These are phyloP conservation scores for Xylona heveae DNA, from an alignment of 495 filamentous ascomycete species.

Conservation along the genomic window DNA sequence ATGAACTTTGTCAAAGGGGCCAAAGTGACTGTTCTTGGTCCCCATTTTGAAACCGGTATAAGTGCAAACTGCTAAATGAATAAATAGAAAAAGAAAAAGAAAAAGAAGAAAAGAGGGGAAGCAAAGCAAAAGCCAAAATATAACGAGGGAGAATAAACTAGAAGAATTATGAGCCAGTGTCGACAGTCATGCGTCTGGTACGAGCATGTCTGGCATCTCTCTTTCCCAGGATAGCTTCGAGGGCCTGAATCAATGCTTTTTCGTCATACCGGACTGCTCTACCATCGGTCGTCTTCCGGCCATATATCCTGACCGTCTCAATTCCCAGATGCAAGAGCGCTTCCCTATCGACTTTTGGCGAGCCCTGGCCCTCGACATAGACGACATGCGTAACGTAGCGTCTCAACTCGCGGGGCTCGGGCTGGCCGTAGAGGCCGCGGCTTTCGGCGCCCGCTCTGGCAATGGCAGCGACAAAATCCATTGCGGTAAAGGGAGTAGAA, in stretches of 20 bases:
- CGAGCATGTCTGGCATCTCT: conserved; percentile 32
- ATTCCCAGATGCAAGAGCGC: conserved; percentile 47
- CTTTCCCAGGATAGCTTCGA: conserved; percentile 58
- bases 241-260: conserved; percentile 46
- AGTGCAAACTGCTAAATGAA: no score
- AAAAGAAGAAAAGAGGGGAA: no score
- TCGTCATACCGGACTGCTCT: conserved; percentile 54
- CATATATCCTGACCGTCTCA: conserved; percentile 54
- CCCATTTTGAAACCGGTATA: no score
- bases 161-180: no score
- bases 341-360: conserved; percentile 46
- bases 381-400: conserved; percentile 69
- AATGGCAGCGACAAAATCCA: conserved; percentile 63
- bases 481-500: conserved; percentile 35
- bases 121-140: no score
- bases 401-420: conserved; percentile 13
- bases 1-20: no score
- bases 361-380: conserved; percentile 51
- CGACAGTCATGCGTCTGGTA: conserved; percentile 19
- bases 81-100: no score
- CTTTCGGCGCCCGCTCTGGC: conserved; percentile 36
- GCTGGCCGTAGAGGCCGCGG: conserved; percentile 12
- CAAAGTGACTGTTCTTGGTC: no score
- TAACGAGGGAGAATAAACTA: no score
- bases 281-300: conserved; percentile 25